Evolutionary conservation across 78 protist genomes (phyloP), one percentile per base, ranked within the genome.

Genomic region (Dictyostelium purpureum): DNA sequence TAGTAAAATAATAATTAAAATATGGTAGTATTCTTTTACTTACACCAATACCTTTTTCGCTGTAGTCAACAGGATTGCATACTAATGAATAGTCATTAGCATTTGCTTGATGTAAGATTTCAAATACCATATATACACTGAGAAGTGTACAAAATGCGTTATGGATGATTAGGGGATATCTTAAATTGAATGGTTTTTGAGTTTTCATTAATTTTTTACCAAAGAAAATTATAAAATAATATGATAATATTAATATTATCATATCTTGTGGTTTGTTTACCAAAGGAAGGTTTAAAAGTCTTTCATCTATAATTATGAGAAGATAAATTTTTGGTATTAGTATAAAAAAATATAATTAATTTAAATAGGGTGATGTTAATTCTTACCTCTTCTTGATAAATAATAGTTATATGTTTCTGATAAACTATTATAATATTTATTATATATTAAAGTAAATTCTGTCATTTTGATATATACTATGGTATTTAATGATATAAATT

Each of bases 41-140:
- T 87, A 87, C 93, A 42, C 87, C 88, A 61, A 88, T 24, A 52
- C 94, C 94, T 31, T 42, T 78, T 47, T 77, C 81, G 42, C 45
- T 6, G 52, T 88, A 88, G 43, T 88, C 87, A 0, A 88, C 94
- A 16, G 94, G 40, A 75, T 88, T 88, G 52, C 87, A 79, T 14
- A 88, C 40, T 42, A 76, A 49, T 0, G 82, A 54, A 57, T 88
- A 88, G 28, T 56, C 82, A 54, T 88, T 73, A 10, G 24, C 54
- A 59, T 52, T 49, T 18, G 94, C 94, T 75, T 88, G 81, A 78
- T 75, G 33, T 11, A 65, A 76, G 43, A 63, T 28, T 33, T 74
- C 79, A 52, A 88, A 4, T 6, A 81, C 70, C 33, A 88, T 88
- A 69, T 75, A 88, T 37, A 40, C 24, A 74, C 94, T 88, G 6